A percentile compares a stretch with the other conserved stretches of the same genome.
Evolutionary conservation across 1,139 yeast species (phyloP).

Genomic region (Candida tetrigidarum): DNA sequence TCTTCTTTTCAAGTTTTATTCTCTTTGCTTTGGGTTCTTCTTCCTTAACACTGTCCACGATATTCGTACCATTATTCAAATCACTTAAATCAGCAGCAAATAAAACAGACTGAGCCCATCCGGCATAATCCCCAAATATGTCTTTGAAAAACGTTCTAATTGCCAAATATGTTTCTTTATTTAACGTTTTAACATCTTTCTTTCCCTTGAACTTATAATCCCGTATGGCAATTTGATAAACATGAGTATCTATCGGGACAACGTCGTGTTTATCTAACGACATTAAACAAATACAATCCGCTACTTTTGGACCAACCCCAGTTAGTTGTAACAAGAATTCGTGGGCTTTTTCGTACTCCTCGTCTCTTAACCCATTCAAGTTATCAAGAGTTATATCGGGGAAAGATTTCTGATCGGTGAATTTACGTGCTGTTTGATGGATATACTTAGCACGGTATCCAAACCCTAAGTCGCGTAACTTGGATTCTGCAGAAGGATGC

Average conservation of each 20-base stretch:
- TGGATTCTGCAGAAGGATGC: constrained; percentile 40
- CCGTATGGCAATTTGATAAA: constrained; percentile 86
- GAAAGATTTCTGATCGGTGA: constrained; percentile 35
- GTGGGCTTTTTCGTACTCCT: constrained; percentile 61
- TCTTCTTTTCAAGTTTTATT: constrained; percentile 2
- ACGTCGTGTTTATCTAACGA: constrained; percentile 85
- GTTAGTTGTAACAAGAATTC: constrained; percentile 65
- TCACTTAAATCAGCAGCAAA: constrained; percentile 83
- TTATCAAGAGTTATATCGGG: constrained; percentile 36
- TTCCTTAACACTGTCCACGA: constrained; percentile 9
- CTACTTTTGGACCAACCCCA: constrained; percentile 98
- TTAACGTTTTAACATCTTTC: constrained; percentile 51
- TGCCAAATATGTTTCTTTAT: constrained; percentile 60
- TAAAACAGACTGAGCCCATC: constrained; percentile 96
- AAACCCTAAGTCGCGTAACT: constrained; percentile 66
- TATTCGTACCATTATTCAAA: constrained; percentile 55
- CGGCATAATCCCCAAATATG: constrained; percentile 91
- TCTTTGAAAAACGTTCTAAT: constrained; percentile 65
- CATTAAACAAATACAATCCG: constrained; percentile 91
- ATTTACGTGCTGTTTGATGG: constrained; percentile 67
- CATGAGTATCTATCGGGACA: constrained; percentile 97
- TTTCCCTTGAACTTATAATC: constrained; percentile 69
- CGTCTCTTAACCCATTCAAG: constrained; percentile 41
- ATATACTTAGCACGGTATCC: constrained; percentile 95
- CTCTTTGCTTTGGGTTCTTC: background rate